Evolutionary conservation across 257 asterid genomes (phyloP).

Genomic region (Lycium ferocissimum): DNA sequence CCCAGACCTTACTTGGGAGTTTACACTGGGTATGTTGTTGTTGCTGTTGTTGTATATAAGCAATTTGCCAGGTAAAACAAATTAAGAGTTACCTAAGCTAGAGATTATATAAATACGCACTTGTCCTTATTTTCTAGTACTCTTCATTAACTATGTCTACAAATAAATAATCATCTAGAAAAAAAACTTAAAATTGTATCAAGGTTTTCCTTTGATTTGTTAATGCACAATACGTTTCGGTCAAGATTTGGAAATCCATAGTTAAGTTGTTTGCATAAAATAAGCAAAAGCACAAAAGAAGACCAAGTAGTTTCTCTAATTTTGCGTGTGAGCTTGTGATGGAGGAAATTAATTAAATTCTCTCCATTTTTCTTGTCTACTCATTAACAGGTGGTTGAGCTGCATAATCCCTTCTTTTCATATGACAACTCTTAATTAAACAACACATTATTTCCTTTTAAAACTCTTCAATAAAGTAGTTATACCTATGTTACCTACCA

Average conservation of each 20-base stretch:
- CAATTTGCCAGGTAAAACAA: too few relatives aligned
- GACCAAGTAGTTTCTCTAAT: constrained; percentile 28
- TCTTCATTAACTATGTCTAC: too few relatives aligned
- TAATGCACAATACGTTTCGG: too few relatives aligned
- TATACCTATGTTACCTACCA: constrained; percentile 29
- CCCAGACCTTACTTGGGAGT: too few relatives aligned
- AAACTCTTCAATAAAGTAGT: background rate
- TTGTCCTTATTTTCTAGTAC: too few relatives aligned
- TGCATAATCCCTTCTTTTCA: constrained; percentile 35
- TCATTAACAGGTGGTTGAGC: constrained; percentile 40
- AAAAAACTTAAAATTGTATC: too few relatives aligned
- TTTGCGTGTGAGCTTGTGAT: constrained; percentile 34
- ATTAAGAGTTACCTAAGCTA: too few relatives aligned
- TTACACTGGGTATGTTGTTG: too few relatives aligned
- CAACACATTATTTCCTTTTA: background rate
- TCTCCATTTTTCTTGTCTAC: constrained; percentile 33
- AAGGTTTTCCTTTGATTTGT: too few relatives aligned
- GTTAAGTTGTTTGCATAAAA: background rate
- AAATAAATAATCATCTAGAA: too few relatives aligned
- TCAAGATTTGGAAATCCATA: background rate
- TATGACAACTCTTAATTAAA: background rate
- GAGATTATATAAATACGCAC: too few relatives aligned
- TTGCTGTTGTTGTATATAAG: too few relatives aligned
- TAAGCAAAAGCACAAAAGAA: constrained; percentile 17
- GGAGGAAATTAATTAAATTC: background rate